These are phyloP conservation scores for Trypanosomatidae sp. DNA, from an alignment of 208 protist species.

Conservation along the genomic window DNA sequence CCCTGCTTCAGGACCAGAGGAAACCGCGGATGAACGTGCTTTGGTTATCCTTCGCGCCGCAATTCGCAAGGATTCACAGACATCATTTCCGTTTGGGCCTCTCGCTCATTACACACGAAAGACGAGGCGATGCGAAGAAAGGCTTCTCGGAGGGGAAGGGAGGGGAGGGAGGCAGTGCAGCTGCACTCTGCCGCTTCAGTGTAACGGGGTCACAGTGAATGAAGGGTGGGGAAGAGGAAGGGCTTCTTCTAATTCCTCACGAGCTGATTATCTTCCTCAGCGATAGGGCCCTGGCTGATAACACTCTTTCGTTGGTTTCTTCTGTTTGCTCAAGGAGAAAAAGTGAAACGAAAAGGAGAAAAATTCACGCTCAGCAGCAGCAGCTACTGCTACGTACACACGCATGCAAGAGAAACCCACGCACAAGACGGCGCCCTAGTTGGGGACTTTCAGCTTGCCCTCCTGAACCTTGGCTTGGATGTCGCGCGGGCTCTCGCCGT, in stretches of 20 bases:
- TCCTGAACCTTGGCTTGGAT: constrained; percentile 94
- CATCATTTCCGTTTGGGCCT: not conserved
- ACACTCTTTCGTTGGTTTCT: constrained; percentile 1
- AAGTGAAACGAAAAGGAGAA: constrained; percentile 13
- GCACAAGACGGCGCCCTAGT: constrained; percentile 25
- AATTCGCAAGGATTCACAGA: not conserved
- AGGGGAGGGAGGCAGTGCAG: not conserved
- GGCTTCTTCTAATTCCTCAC: not conserved
- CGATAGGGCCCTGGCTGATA: constrained; percentile 1
- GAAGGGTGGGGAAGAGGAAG: not conserved
- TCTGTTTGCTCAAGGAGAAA: constrained; percentile 17
- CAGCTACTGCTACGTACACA: not conserved
- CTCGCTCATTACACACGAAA: not conserved
- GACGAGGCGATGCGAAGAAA: not conserved
- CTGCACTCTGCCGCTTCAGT: not conserved
- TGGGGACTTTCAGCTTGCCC: constrained; percentile 93
- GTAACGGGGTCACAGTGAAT: not conserved
- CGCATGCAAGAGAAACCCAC: not conserved
- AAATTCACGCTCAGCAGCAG: not conserved
- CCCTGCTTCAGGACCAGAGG: not conserved
- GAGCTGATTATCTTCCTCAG: not conserved
- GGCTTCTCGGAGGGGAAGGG: not conserved
- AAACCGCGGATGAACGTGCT: not conserved
- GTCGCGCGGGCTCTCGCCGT: constrained; percentile 93
- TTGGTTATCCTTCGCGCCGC: too few relatives aligned